Evolutionary conservation across 2,329 filamentous ascomycete genomes (phyloP), one percentile per base, ranked within the genome.

Genomic region (Beauveria sp.): DNA sequence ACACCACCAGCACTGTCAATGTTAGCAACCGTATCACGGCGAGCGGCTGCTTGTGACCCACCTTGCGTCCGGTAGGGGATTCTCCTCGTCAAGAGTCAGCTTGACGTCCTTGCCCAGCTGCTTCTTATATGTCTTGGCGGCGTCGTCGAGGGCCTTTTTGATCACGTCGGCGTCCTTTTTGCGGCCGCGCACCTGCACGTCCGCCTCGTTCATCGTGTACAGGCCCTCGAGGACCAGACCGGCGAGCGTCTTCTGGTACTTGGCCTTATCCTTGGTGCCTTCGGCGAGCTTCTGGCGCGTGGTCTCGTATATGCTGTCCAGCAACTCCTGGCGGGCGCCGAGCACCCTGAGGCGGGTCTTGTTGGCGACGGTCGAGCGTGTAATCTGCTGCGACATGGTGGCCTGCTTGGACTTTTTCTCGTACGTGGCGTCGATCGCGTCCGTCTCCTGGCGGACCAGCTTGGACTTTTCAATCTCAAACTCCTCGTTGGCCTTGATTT

Each of bases 391-490:
- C 66, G 91, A 93, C 91, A 98, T 96, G 81, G 89, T 86, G 71
- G 95, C 93, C 79, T 96, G 90, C 83, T 97, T 99, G 86, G 96
- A 96, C 82, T 98, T 98, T 87, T 96, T 98, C 80, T 93, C 90
- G 84, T 97, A 99, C 69, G 89, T 81, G 67, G 83, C 82, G 80
- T 99, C 95, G 81, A 99, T 98, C 76, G 91, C 80, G 72, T 91
- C 86, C 60, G 90, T 97, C 80, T 98, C 95, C 79, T 96, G 88
- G 75, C 91, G 93, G 70, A 98, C 95, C 56, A 99, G 90, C 83
- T 96, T 97, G 71, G 93, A 95, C 81, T 99, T 99, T 76, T 99
- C 95, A 75, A 97, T 98, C 74, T 91, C 90, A 79, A 98, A 98
- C 78, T 99, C 95, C 78, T 98, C 92, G 81, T 98, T 93, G 76